Base-by-base conservation (phyloP, 1,139 yeast species). In the Hansenula sp. region DNA sequence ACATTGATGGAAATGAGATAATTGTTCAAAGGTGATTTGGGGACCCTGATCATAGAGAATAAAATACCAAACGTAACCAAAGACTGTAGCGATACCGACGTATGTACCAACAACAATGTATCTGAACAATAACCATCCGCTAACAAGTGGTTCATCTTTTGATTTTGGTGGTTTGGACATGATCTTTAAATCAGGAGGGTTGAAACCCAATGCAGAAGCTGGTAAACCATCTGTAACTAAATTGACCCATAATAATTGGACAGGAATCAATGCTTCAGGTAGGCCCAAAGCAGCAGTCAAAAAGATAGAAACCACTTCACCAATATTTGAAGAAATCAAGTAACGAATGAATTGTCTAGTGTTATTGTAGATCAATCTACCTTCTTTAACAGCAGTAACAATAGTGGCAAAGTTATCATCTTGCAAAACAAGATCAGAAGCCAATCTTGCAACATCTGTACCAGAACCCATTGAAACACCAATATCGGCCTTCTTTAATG, bases 201-300 rank as follows among this genome's bases (percentile, higher is more conserved):
- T 89, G 51, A 81, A 76, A 42, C 90, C 90, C 42, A 84, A 73
- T 3, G 90, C 92, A 82, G 84, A 82, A 27, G 92, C 92, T 34
- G 92, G 94, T 66, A 83, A 79, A 44, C 89, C 81, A 24, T 88
- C 80, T 9, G 92, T 83, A 34, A 82, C 79, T 59, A 84, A 84
- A 54, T 83, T 76, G 54, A 83, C 79, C 90, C 90, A 84, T 47
- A 84, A 68, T 14, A 82, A 83, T 64, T 84, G 89, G 43, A 84
- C 88, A 2, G 92, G 90, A 1, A 87, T 73, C 43, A 84, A 68
- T 21, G 92, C 60, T 56, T 82, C 92, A 48, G 79, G 73, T 54
- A 84, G 79, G 0, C 80, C 88, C 37, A 84, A 69, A 14, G 90
- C 92, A 51, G 82, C 69, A 68, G 84, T 72, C 53, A 84, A 69